A percentile compares a stretch with the other conserved stretches of the same genome.
phyloP scores from a whole-genome alignment of 768 basidiomycete species.

The Paxillus rubicundulus region DNA sequence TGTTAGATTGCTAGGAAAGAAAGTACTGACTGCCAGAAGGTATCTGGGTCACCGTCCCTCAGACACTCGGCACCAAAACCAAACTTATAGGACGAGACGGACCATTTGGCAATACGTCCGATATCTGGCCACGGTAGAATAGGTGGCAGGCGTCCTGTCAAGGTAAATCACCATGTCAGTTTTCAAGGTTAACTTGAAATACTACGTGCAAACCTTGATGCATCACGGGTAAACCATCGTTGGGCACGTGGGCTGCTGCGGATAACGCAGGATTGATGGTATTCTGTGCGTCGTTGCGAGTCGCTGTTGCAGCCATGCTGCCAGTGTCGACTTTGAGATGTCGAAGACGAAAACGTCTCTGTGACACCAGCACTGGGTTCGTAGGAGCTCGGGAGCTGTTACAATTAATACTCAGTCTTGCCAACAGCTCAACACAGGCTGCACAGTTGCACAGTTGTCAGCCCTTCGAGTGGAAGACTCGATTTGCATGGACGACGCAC shows the following conservation, averaged over 20 bases:
- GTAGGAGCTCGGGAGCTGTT: too few relatives aligned
- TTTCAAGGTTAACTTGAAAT: neutral
- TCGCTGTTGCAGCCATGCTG: constrained; percentile 15
- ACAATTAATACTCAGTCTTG: too few relatives aligned
- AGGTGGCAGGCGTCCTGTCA: constrained; percentile 43
- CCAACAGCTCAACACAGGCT: too few relatives aligned
- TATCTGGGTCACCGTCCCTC: constrained; percentile 82
- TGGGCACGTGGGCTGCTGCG: constrained; percentile 17
- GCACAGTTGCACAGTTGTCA: too few relatives aligned
- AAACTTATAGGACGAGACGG: constrained; percentile 94
- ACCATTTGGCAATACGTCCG: constrained; percentile 88
- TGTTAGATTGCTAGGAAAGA: neutral
- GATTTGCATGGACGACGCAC: constrained; percentile 7
- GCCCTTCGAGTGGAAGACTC: neutral
- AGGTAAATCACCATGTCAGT: neutral
- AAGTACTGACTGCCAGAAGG: constrained; percentile 92
- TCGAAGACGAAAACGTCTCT: too few relatives aligned
- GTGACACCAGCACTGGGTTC: too few relatives aligned
- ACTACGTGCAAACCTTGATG: constrained; percentile 32
- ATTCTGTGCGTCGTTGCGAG: constrained; percentile 15
- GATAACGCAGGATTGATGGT: constrained; percentile 12
- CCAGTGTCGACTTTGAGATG: too few relatives aligned
- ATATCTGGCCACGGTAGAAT: constrained; percentile 76
- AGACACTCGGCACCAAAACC: constrained; percentile 95
- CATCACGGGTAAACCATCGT: constrained; percentile 39